These are phyloP conservation scores for Paratrypanosoma confusum DNA, from an alignment of 208 protist species.

Conservation along the genomic window DNA sequence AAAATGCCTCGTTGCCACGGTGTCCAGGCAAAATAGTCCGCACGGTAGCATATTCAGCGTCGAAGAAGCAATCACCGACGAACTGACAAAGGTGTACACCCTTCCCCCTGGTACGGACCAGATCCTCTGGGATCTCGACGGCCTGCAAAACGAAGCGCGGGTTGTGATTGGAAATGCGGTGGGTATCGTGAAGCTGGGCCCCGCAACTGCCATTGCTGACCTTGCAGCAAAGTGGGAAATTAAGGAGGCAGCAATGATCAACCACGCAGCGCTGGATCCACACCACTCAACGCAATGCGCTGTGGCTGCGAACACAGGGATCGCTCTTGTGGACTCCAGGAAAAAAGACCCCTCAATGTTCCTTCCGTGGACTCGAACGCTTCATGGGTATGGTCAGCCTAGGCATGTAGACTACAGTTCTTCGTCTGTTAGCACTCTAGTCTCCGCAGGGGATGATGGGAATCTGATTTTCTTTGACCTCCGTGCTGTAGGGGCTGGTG, in stretches of 20 bases:
- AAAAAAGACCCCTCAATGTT: slow-evolving; percentile 25
- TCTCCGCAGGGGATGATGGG: slow-evolving; percentile 63
- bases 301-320: slow-evolving; percentile 18
- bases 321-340: slow-evolving; percentile 55
- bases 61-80: slow-evolving; percentile 21
- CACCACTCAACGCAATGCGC: slow-evolving; percentile 59
- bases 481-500: slow-evolving; percentile 10
- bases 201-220: slow-evolving; percentile 26
- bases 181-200: slow-evolving; percentile 17
- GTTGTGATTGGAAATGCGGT: slow-evolving; percentile 18
- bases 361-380: slow-evolving; percentile 4
- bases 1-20: slow-evolving; percentile 30
- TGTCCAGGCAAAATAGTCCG: too few relatives aligned
- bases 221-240: slow-evolving; percentile 9
- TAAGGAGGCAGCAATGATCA: slow-evolving; percentile 9
- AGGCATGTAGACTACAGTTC: slow-evolving; percentile 59
- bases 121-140: slow-evolving; percentile 72
- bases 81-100: slow-evolving; percentile 23
- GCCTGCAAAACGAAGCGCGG: slow-evolving; percentile 54
- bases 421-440: slow-evolving; percentile 35
- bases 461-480: slow-evolving; percentile 63
- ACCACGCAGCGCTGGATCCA: slow-evolving; percentile 45
- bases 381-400: slow-evolving; percentile 50
- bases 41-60: slow-evolving; percentile 29
- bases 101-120: slow-evolving; percentile 16